phyloP scores from a whole-genome alignment of 1,284 basidiomycete species.

The Earliella scabrosa region DNA sequence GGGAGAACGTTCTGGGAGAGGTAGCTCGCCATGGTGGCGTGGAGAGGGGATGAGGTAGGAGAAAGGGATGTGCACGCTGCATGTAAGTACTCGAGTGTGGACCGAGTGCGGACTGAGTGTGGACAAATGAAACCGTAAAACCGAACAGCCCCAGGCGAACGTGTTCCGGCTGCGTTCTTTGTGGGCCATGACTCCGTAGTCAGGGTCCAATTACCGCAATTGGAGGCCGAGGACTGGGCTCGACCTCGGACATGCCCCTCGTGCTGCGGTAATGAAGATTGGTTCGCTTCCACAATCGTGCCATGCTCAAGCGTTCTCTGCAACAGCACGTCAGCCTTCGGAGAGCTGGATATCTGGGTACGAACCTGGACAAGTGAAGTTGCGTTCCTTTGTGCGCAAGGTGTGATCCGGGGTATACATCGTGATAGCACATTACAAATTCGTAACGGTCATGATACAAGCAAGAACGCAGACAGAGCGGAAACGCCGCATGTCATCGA shows the following conservation, averaged over 20 bases:
- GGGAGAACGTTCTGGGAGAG: neutral
- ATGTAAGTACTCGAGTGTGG: too few relatives aligned
- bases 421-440: too few relatives aligned
- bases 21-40: neutral
- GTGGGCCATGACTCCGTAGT: neutral
- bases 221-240: neutral
- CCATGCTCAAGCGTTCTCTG: neutral
- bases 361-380: neutral
- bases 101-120: too few relatives aligned
- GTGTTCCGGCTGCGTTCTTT: neutral
- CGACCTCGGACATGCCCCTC: too few relatives aligned
- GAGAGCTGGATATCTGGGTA: neutral
- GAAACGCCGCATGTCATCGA: too few relatives aligned
- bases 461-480: too few relatives aligned
- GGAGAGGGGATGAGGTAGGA: neutral
- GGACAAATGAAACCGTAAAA: neutral
- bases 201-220: neutral
- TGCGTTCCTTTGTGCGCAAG: too few relatives aligned
- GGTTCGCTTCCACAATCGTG: neutral
- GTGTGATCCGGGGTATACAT: too few relatives aligned
- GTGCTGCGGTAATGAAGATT: neutral
- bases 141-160: neutral
- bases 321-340: neutral
- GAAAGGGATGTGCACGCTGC: too few relatives aligned
- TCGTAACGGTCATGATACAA: too few relatives aligned